phyloP scores from a whole-genome alignment of 1,139 yeast genomes.

The Pichia sp. region DNA sequence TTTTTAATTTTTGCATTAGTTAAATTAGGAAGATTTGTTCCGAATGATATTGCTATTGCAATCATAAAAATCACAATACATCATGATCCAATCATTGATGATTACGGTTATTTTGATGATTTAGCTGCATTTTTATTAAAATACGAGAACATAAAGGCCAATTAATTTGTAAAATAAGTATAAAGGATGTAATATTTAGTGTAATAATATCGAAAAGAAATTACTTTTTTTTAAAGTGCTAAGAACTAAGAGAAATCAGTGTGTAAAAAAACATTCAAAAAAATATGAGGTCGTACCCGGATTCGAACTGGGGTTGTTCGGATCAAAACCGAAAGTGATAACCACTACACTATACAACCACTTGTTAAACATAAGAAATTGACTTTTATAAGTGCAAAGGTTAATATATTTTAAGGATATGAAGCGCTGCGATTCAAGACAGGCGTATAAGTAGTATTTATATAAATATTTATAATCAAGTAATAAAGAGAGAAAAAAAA shows the following conservation, averaged over 20 bases:
- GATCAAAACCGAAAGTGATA: slow-evolving; percentile 67
- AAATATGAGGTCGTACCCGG: slow-evolving; percentile 73
- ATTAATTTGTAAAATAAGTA: neutral
- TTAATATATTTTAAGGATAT: no score
- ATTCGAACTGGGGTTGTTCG: slow-evolving; percentile 93
- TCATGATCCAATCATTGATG: slow-evolving; percentile 14
- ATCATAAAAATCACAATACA: slow-evolving; percentile 17
- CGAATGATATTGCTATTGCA: slow-evolving; percentile 24
- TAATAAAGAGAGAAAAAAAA: no score
- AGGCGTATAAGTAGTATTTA: no score
- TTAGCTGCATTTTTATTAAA: slow-evolving; percentile 11
- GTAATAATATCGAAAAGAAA: no score
- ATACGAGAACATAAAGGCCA: neutral
- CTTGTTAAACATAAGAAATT: no score
- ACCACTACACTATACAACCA: slow-evolving; percentile 60
- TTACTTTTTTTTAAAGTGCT: no score
- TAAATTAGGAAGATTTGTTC: slow-evolving; percentile 29
- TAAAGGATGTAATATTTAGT: neutral
- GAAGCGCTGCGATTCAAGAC: no score
- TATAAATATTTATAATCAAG: no score
- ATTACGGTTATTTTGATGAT: slow-evolving; percentile 28
- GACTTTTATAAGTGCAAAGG: no score
- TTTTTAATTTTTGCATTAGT: slow-evolving; percentile 26
- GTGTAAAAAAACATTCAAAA: neutral
- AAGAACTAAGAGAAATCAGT: no score